Evolutionary conservation across 495 filamentous ascomycete species (phyloP), one percentile per base, ranked within the genome.

Genomic region (Astrocystis sublimbata): DNA sequence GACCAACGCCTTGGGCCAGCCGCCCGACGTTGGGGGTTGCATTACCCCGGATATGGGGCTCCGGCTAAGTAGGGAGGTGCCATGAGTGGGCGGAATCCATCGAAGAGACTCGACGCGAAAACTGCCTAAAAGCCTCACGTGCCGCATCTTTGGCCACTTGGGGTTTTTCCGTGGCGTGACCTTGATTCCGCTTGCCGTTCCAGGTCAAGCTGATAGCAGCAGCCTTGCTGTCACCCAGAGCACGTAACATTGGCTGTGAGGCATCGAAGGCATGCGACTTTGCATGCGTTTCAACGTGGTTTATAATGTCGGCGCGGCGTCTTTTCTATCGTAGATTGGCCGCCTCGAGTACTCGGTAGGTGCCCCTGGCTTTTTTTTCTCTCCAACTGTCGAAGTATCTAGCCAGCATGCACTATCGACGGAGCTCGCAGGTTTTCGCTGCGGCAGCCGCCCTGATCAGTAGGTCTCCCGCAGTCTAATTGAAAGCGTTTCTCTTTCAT

Each of bases 371-470:
- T 59, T 21, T 59, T 43, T 35, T n/a, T 43, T 59, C 26, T 54
- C 12, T 35, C n/a, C n/a, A n/a, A n/a, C n/a, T n/a, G n/a, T n/a
- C n/a, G n/a, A n/a, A n/a, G n/a, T n/a, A 13, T 33, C 33, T 12
- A 40, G 40, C 17, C 61, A 63, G 63, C 26, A 70, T 70, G 68
- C 40, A 56, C 46, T 30, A 58, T 28, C 67, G 45, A 56, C 35
- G 58, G 64, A 58, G 51, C 40, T 15, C 58, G 50, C 60, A 62
- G 47, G 63, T 60, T 50, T 53, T 52, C 40, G 60, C 40, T 47
- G 58, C 63, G 43, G 65, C 62, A 12, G 63, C 58, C 26, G 45
- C 45, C 23, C 24, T 68, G 19, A 52, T 70, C 60, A 51, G 68
- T 70, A 66, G 68, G 68, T 38, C 45, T 40, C 17, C 17, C 46